Percentiles rank a stretch among this genome's conserved stretches.
Evolutionary conservation across 352 stramenopile genomes (phyloP).

Genomic region (Phytophthora hibernalis): DNA sequence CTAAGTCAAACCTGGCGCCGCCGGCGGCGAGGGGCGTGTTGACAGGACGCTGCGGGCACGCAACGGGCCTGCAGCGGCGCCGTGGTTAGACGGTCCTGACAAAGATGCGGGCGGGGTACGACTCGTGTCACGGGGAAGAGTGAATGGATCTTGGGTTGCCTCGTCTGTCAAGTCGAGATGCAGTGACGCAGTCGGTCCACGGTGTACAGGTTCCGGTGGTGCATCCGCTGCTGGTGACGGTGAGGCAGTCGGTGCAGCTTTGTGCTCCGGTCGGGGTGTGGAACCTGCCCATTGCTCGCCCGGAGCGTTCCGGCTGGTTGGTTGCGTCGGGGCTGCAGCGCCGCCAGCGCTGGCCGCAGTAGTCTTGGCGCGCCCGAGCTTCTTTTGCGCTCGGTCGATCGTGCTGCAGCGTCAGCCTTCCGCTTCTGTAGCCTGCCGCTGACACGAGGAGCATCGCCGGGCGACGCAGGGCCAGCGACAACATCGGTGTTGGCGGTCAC

Average conservation of each 20-base stretch:
- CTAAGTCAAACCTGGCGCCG: neutral
- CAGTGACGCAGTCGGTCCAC: neutral
- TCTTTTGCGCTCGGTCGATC: neutral
- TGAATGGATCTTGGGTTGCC: neutral
- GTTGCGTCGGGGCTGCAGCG: neutral
- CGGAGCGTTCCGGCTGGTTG: neutral
- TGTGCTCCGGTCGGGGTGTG: neutral
- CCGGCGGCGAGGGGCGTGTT: neutral
- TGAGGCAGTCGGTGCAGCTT: neutral
- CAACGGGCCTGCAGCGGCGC: neutral
- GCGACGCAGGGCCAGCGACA: neutral
- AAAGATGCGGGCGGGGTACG: neutral
- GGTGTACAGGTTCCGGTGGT: neutral
- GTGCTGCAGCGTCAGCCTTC: neutral
- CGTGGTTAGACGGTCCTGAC: neutral
- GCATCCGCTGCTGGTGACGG: neutral
- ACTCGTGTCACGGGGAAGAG: neutral
- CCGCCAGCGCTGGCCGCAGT: neutral
- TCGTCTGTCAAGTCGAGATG: neutral
- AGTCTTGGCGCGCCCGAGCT: neutral
- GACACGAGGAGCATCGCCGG: neutral
- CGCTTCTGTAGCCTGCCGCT: neutral
- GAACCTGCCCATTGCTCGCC: neutral
- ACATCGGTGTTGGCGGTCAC: neutral
- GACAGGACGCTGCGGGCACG: neutral